These are phyloP conservation scores for Phytophthora pisi DNA, from an alignment of 352 stramenopile genomes.

Conservation along the genomic window DNA sequence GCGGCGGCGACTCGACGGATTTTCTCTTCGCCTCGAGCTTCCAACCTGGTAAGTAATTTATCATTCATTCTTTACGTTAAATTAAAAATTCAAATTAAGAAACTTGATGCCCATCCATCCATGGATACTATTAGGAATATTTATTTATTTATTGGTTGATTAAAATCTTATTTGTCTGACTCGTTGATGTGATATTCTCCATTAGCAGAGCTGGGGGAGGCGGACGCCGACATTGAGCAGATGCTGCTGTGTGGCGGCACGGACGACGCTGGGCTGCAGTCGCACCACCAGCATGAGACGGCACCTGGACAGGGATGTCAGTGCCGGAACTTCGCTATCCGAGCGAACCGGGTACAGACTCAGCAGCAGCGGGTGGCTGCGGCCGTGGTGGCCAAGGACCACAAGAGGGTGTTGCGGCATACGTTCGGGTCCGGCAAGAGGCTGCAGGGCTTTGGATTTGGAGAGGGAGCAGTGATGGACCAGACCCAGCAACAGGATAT, in stretches of 20 bases:
- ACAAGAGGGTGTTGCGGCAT: conserved; percentile 54
- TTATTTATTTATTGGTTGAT: conserved; percentile 1
- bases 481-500: conserved; percentile 30
- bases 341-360: conserved; percentile 36
- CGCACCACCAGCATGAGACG: conserved; percentile 35
- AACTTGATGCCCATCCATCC: neutral
- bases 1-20: conserved; percentile 15
- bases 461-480: conserved; percentile 14
- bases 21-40: conserved; percentile 45
- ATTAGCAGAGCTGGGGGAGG: conserved; percentile 36
- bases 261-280: conserved; percentile 43
- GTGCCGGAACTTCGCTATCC: conserved; percentile 43
- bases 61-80: conserved; percentile 1
- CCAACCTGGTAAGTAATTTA: conserved; percentile 34
- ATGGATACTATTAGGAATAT: neutral
- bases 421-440: conserved; percentile 62
- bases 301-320: conserved; percentile 33
- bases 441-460: conserved; percentile 57
- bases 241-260: conserved; percentile 54
- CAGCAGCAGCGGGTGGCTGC: conserved; percentile 23
- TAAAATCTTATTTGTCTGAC: neutral
- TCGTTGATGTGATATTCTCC: neutral
- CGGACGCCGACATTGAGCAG: conserved; percentile 67
- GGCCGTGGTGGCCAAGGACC: conserved; percentile 33
- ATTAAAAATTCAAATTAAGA: neutral